Conservation (phyloP, 805 yeast genomes). For the Cyberlindnera suaveolens region DNA sequence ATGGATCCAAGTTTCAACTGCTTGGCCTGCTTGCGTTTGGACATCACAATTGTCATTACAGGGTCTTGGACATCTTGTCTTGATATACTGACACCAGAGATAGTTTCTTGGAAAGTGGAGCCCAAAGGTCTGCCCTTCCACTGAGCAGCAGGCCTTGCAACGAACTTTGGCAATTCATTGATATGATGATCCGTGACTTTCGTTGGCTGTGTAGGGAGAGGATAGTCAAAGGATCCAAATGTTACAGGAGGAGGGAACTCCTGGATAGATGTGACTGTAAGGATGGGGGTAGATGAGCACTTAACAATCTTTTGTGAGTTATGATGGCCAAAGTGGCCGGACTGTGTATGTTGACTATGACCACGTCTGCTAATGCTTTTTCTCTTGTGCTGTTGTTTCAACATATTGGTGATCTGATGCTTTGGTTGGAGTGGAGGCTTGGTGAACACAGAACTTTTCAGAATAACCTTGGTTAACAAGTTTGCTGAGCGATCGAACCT, state of each 20-base stretch:
- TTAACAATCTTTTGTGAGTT: neutral
- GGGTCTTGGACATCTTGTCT: conserved; percentile 7
- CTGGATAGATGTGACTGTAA: conserved; percentile 3
- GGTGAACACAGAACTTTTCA: too few species aligned
- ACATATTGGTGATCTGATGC: too few species aligned
- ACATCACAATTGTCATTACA: conserved; percentile 5
- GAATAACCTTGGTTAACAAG: too few species aligned
- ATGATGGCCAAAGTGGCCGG: too few species aligned
- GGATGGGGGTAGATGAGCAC: neutral
- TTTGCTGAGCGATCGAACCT: too few species aligned
- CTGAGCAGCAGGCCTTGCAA: conserved; percentile 12
- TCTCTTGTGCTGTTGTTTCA: too few species aligned
- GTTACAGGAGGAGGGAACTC: conserved; percentile 13
- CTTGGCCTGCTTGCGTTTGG: conserved; percentile 9
- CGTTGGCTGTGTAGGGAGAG: conserved; percentile 5
- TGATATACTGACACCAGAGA: neutral
- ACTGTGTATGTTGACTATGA: too few species aligned
- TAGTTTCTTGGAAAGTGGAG: conserved; percentile 8
- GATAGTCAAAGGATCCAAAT: conserved; percentile 13
- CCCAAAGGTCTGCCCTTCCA: conserved; percentile 4
- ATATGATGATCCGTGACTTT: conserved; percentile 1
- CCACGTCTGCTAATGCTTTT: too few species aligned
- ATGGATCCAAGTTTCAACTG: conserved; percentile 14
- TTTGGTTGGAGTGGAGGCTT: too few species aligned
- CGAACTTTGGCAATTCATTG: conserved; percentile 14